A percentile compares a stretch with the other conserved stretches of the same genome.
Conservation (phyloP, 768 basidiomycete genomes). For the Hygrocybe coccinea region DNA sequence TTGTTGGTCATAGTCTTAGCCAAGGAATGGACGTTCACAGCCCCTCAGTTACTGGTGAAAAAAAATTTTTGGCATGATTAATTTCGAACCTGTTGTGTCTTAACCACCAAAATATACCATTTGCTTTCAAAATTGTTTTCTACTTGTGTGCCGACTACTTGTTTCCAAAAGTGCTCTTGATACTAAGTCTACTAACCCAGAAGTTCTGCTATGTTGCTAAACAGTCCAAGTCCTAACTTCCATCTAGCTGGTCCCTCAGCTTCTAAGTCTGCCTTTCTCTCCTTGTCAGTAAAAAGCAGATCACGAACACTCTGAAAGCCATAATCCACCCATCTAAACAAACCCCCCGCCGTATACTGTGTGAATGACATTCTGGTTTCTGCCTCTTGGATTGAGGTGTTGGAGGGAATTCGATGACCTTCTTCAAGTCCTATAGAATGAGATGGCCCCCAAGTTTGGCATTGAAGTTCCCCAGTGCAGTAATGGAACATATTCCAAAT, state of each 20-base stretch:
- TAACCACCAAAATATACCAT: too few relatives aligned
- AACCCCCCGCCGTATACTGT: constrained; percentile 19
- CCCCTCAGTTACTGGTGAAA: too few relatives aligned
- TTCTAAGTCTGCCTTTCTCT: background rate
- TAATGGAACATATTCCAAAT: constrained; percentile 25
- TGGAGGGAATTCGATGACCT: constrained; percentile 25
- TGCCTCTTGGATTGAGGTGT: constrained; percentile 12
- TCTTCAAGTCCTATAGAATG: constrained; percentile 19
- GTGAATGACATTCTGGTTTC: constrained; percentile 17
- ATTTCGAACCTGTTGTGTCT: too few relatives aligned
- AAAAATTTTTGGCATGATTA: too few relatives aligned
- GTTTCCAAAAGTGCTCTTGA: too few relatives aligned
- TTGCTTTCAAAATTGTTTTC: too few relatives aligned
- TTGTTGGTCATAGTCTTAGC: too few relatives aligned
- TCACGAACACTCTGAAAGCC: constrained; percentile 10
- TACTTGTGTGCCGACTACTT: too few relatives aligned
- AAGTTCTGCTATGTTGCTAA: background rate
- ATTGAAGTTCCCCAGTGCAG: constrained; percentile 23
- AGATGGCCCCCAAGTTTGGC: constrained; percentile 21
- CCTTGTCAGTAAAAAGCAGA: background rate
- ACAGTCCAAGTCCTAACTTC: background rate
- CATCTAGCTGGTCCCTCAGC: background rate
- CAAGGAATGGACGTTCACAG: too few relatives aligned
- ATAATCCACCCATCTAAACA: constrained; percentile 22
- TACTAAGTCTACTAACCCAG: too few relatives aligned